Evolutionary conservation across 192 early-diverging fungal genomes (phyloP), one percentile per base, ranked within the genome.

Genomic region (Phlyctochytrium bullatum): DNA sequence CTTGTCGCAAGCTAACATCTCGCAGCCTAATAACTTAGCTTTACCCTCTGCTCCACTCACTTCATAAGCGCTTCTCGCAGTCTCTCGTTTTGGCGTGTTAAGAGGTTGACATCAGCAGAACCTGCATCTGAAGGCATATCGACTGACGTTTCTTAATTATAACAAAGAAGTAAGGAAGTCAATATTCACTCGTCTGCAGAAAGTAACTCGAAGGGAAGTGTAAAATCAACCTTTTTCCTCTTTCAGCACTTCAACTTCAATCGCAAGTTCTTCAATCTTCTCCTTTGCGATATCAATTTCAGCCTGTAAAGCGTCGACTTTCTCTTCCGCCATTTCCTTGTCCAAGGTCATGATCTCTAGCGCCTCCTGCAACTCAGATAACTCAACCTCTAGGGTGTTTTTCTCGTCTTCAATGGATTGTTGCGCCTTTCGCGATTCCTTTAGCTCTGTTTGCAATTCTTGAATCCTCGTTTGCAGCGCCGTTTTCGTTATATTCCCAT

Each of bases 281-380:
- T 94, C 92, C 61, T 90, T 90, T 24, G 94, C 70, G 24, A 81
- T 61, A 34, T 78, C 77, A 0, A 88, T 78, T 67, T 95, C 92
- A 29, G 88, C 88, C 64, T 88, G 82, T 58, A 94, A 60, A 20
- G 83, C 78, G 40, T 96, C 93, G 25, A 88, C 86, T 36, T 81
- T 83, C 68, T 96, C 93, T 65, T 95, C 94, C 0, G 92, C 93
- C 83, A 94, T 86, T 74, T 97, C 93, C 71, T 91, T 91, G 80
- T 97, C 95, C 16, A 97, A 68, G 2, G 91, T 79, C 61, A 91
- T 85, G 77, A 94, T 88, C 74, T 97, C 95, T 76, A 95, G 81
- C 17, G 78, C 77, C 27, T 95, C 94, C 25, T 85, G 64, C 20
- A 88, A 77, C 33, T 96, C 93, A 35, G 81, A 79, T 59, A 91